Percentiles rank a stretch among this genome's conserved stretches.
These are phyloP conservation scores for Pleurotus giganteus DNA, from an alignment of 768 basidiomycete species.

Conservation along the genomic window DNA sequence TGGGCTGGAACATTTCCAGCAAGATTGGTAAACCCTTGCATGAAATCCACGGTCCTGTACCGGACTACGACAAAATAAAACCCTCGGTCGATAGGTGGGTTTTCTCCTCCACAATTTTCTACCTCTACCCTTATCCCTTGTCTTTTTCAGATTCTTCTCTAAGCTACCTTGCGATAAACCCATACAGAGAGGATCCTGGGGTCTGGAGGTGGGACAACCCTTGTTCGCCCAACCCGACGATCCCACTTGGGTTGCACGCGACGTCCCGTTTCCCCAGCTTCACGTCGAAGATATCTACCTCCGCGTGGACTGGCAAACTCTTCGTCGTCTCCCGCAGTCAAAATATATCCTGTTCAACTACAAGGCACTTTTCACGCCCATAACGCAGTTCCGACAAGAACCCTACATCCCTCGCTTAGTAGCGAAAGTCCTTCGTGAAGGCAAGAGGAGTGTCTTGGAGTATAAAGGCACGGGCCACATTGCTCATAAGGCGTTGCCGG, in stretches of 20 bases:
- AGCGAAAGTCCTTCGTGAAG: conserved; percentile 39
- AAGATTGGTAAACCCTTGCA: conserved; percentile 48
- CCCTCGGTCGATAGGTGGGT: conserved; percentile 48
- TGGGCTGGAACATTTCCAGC: conserved; percentile 46
- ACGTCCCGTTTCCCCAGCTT: conserved; percentile 32
- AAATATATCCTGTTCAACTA: conserved; percentile 51
- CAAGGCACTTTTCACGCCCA: conserved; percentile 51
- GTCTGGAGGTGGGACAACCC: conserved; percentile 47
- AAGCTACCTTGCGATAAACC: conserved; percentile 46
- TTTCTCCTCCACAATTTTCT: neutral
- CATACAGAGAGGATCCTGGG: conserved; percentile 54
- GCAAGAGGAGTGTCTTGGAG: conserved; percentile 34
- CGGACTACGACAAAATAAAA: conserved; percentile 48
- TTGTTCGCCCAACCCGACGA: conserved; percentile 41
- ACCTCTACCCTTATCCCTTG: neutral
- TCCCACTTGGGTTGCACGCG: conserved; percentile 31
- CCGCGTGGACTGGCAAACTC: conserved; percentile 56
- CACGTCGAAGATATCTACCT: conserved; percentile 38
- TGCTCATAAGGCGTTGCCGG: conserved; percentile 44
- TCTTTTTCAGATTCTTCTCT: conserved; percentile 38
- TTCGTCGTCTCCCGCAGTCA: conserved; percentile 46
- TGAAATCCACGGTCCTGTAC: conserved; percentile 46
- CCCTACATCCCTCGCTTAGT: conserved; percentile 47
- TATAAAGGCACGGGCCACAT: conserved; percentile 43
- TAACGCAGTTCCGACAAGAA: conserved; percentile 40